Evolutionary conservation across 1,284 basidiomycete genomes (phyloP), one percentile per base, ranked within the genome.

Genomic region (Fomitopsis pinicola): DNA sequence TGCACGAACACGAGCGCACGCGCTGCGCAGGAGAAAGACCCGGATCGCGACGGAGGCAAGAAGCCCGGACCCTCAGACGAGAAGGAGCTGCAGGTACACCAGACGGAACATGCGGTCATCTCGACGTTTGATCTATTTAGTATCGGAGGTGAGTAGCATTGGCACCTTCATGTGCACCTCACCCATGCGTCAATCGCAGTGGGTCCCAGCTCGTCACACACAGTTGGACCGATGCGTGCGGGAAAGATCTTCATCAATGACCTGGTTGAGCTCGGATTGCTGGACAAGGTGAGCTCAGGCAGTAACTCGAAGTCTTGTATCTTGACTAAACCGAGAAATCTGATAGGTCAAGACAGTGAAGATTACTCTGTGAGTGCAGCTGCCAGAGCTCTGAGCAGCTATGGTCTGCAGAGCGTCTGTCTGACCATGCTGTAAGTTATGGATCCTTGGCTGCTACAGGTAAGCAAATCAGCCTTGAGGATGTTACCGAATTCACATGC

Each of bases 41-140:
- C 36, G 6, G 58, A 59, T 17, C 33, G 36, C 2, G 35, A 44
- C 45, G 14, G 66, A 63, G 42, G 63, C 61, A 19, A 64, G 30
- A 30, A 35, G 8, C 3, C 2, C 66, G n/a, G 65, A 66, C n/a
- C 65, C 68, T 5, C 67, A 71, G 52, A 55, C 45, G 59, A 67
- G 7, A 63, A 70, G 38, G 67, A 63, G 14, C 57, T 64, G 10
- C 68, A 67, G 26, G 71, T 66, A 44, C 71, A 73, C 58, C 79
- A 66, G 44, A 63, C 84, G n/a, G 90, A 95, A 61, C 95, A 97
- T 78, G 95, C 95, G 0, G 95, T 97, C 64, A 96, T 98, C 59
- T 92, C 90, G 0, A 88, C 94, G 0, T 96, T 95, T 68, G 96
- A 98, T 75, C 78, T 98, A 54, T 98, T 98, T 78, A 94, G 91